phyloP scores from a whole-genome alignment of 192 early-diverging fungal species.

The Chytriomyces sp. region DNA sequence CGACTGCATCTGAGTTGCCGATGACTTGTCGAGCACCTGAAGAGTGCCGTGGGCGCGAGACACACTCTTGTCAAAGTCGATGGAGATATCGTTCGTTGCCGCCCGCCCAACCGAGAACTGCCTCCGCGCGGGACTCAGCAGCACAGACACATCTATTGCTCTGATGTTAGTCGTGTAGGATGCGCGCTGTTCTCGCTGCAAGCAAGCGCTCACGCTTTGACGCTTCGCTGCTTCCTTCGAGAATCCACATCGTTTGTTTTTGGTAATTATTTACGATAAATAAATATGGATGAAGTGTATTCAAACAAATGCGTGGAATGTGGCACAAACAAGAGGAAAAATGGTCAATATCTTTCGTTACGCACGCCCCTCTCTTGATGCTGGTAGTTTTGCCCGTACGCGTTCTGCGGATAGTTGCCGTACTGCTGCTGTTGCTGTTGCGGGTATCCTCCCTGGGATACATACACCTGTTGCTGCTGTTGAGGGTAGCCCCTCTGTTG shows the following conservation, averaged over 20 bases:
- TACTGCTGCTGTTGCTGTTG: neutral
- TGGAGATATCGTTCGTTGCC: neutral
- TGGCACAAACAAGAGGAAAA: no score
- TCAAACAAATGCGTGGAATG: no score
- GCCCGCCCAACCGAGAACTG: conserved; percentile 22
- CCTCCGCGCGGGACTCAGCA: neutral
- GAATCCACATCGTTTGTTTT: neutral
- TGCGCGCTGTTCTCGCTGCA: neutral
- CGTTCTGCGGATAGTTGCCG: no score
- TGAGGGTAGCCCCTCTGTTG: neutral
- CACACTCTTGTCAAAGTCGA: conserved; percentile 29
- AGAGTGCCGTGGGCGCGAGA: conserved; percentile 9
- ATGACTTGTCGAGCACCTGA: neutral
- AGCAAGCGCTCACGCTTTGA: neutral
- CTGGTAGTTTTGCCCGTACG: conserved; percentile 6
- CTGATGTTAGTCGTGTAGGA: neutral
- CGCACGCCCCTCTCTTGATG: neutral
- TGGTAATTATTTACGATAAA: no score
- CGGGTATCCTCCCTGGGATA: neutral
- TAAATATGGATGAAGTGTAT: no score
- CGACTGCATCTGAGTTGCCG: no score
- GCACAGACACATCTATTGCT: neutral
- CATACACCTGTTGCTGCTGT: no score
- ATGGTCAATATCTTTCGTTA: neutral
- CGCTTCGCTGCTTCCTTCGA: conserved; percentile 7